A percentile compares a stretch with the other conserved stretches of the same genome.
These are phyloP conservation scores for Phallus indusiatus DNA, from an alignment of 768 basidiomycete genomes.

Conservation along the genomic window DNA sequence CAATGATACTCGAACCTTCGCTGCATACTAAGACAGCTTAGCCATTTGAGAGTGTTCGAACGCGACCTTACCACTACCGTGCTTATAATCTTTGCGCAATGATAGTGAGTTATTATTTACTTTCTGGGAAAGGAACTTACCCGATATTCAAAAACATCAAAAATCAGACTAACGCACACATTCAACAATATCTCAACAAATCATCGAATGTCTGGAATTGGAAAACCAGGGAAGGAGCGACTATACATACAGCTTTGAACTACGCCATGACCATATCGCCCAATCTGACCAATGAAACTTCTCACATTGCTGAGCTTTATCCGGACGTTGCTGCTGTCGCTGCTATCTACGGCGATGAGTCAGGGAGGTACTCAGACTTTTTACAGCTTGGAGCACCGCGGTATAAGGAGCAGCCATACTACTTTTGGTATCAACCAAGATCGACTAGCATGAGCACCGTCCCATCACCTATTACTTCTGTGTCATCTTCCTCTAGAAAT, in stretches of 20 bases:
- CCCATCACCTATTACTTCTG: no score
- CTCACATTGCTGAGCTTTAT: conserved; percentile 10
- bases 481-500: no score
- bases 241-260: conserved; percentile 20
- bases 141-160: background rate
- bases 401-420: conserved; percentile 8
- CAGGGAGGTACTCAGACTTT: conserved; percentile 16
- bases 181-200: conserved; percentile 18
- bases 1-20: background rate
- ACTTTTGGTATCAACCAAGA: conserved; percentile 9
- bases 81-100: conserved; percentile 18
- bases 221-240: conserved; percentile 14
- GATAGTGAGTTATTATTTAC: background rate
- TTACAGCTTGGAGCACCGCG: conserved; percentile 8
- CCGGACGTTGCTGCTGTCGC: conserved; percentile 16
- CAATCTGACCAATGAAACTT: conserved; percentile 4
- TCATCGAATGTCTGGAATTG: conserved; percentile 17
- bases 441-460: no score
- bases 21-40: background rate
- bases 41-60: conserved; percentile 20
- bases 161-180: conserved; percentile 14
- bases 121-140: background rate
- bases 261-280: conserved; percentile 19
- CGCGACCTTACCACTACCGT: conserved; percentile 22
- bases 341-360: conserved; percentile 17